Base-by-base conservation (phyloP, 1,284 basidiomycete genomes). In the Cutaneotrichosporon sp. region DNA sequence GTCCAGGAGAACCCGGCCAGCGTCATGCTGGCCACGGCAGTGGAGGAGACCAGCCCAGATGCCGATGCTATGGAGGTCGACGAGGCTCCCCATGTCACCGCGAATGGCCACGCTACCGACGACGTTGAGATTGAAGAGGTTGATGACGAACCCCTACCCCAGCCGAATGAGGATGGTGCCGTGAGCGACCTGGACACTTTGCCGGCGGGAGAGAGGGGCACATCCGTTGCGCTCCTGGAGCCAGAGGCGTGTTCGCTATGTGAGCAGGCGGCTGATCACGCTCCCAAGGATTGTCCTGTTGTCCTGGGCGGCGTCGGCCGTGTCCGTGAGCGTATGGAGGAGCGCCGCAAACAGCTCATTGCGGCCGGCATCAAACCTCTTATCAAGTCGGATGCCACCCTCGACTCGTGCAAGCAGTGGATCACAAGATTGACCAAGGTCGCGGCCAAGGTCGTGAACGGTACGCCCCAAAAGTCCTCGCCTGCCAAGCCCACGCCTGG, bases 381-480 rank as follows among this genome's bases (percentile, higher is more conserved):
- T 5, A 26, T 13, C 31, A 22, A 42, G 10, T 10, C 53, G 22
- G 51, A 62, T 59, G 38, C n/a, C 13, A 68, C 62, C 2, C 62
- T 73, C 30, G 68, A 72, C 30, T 56, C 66, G 3, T 69, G 75
- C 53, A 62, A 72, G 61, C 58, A 32, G n/a, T 77, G 76, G 76
- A 68, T 76, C 26, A 56, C 66, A 3, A 55, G 73, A 1, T 21
- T 70, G 31, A 65, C 61, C 7, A 65, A 57, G n/a, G 55, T 74
- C 30, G 58, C 64, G 6, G 66, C 51, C 30, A 60, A 52, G 50
- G 58, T 60, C 32, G 47, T 50, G 11, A 60, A 60, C 52, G 58
- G 58, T 36, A 38, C 58, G 8, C 58, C 58, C 11, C 13, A 18
- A 4, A 60, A 46, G 50, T 14, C 57, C 5, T 42, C 57, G n/a